Evolutionary conservation across 2,329 filamentous ascomycete genomes (phyloP), one percentile per base, ranked within the genome.

Genomic region (Colletotrichum sp.): DNA sequence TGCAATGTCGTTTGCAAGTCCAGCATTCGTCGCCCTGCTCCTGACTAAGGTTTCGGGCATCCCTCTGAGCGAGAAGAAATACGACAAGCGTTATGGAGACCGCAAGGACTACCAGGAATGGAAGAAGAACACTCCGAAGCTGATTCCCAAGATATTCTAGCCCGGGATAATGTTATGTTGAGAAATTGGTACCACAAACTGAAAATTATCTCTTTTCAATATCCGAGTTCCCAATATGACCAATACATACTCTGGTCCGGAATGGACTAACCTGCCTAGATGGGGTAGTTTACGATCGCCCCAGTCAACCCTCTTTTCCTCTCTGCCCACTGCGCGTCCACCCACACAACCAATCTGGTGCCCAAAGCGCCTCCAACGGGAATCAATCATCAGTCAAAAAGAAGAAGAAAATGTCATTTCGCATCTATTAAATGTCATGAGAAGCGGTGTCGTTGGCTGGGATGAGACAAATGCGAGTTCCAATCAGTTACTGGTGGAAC

Each of bases 1-100:
- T 52, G 79, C 85, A 1, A 83, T 92, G 82, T 90, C 89, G 71
- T 90, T 86, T 61, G 86, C 90, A 26, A 93, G 92, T 82, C 93
- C 93, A 12, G 90, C 90, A 0, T 94, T 94, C 82, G 90, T 92
- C 43, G 88, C 88, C 1, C 91, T 94, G 71, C 82, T 94, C 80
- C 82, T 94, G 72, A 84, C 92, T 52, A 92, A 92, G 85, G 88
- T 94, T 48, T 88, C 88, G 72, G 92, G 93, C 8, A 87, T 94
- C 30, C 92, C 93, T 6, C 78, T 94, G 82, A 94, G 91, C 78
- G 92, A 94, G 86, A 87, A 86, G 57, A 94, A 94, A 84, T 94
- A 94, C 80, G 92, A 94, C 82, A 88, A 91, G 83, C 85, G 86
- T 69, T 94, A 91, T 79, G 92, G 92, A 0, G 85, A 92, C 77